Base-by-base conservation (phyloP, 1,139 yeast genomes). In the Groenewaldozyma auringiensis region DNA sequence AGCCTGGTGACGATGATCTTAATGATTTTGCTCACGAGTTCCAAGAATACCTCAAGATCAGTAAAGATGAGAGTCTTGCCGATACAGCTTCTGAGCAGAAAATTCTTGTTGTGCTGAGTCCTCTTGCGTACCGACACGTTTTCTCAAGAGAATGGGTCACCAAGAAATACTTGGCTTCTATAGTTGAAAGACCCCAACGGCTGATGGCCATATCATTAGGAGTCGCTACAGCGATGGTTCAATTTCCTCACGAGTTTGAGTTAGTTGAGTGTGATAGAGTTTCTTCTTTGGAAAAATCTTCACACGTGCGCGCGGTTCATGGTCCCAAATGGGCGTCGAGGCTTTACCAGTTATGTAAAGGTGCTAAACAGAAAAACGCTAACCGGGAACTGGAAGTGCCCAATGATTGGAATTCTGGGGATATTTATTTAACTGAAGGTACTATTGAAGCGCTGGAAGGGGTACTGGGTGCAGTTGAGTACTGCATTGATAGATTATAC, bases 131-230 rank as follows among this genome's bases (percentile, higher is more conserved):
- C 49, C 48, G 78, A 52, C 94, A 85, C 63, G 78, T 78, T 2
- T 85, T 83, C 61, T 80, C 87, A 9, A 70, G 95, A 40, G 69
- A 71, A 43, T 85, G 95, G 95, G 87, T 80, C 1, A 69, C 87
- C 8, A 83, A 82, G 58, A 66, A 79, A 1, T 82, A 83, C 57
- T 64, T 76, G 41, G 69, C 81, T 18, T 78, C 92, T 0, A 81
- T 86, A 40, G 94, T 86, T 29, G 95, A 86, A 62, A 69, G 94
- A 41, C 95, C 95, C 0, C 92, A 86, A 64, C 68, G 95, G 41
- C 67, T 86, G 43, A 69, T 82, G 50, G 94, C 95, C 0, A 72
- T 83, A 14, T 78, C 88, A 21, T 69, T 86, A 51, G 95, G 95
- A 1, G 75, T 86, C 17, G 78, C 89, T 0, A 82, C 88, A 1